Conservation (phyloP, 2,329 filamentous ascomycete genomes). For the Diplodia mutila region DNA sequence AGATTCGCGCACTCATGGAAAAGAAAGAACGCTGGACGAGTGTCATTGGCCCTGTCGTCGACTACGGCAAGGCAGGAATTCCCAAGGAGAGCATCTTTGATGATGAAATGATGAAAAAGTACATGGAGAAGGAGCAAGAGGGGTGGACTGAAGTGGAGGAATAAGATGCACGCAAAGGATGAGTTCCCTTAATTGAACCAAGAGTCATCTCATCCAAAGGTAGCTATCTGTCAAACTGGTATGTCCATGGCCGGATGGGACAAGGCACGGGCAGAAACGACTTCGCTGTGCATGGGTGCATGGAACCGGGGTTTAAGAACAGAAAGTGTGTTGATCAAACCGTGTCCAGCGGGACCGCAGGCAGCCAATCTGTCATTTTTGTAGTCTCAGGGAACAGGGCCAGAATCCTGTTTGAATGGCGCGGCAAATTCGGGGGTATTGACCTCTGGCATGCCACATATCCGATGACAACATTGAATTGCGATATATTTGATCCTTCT, state of each 20-base stretch:
- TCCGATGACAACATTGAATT: no score
- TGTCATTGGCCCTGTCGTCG: conserved; percentile 87
- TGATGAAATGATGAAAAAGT: conserved; percentile 69
- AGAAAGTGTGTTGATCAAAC: neutral
- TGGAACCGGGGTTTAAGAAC: neutral
- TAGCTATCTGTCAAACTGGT: neutral
- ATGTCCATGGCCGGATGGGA: neutral
- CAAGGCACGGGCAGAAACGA: neutral
- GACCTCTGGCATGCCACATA: no score
- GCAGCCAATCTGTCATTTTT: neutral
- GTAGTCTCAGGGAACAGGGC: neutral
- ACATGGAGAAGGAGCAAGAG: conserved; percentile 76
- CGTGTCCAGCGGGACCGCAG: neutral
- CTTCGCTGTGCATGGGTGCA: neutral
- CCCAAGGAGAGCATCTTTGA: conserved; percentile 80
- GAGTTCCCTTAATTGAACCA: neutral
- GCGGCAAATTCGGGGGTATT: no score
- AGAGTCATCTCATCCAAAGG: neutral
- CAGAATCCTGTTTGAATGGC: neutral
- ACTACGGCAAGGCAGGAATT: conserved; percentile 77
- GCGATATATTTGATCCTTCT: no score
- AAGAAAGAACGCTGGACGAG: conserved; percentile 86
- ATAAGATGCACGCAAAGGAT: conserved; percentile 36
- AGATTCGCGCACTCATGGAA: conserved; percentile 91
- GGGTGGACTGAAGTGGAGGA: conserved; percentile 81